These are phyloP conservation scores for Candida tunisiensis DNA, from an alignment of 1,139 yeast species.

Conservation along the genomic window DNA sequence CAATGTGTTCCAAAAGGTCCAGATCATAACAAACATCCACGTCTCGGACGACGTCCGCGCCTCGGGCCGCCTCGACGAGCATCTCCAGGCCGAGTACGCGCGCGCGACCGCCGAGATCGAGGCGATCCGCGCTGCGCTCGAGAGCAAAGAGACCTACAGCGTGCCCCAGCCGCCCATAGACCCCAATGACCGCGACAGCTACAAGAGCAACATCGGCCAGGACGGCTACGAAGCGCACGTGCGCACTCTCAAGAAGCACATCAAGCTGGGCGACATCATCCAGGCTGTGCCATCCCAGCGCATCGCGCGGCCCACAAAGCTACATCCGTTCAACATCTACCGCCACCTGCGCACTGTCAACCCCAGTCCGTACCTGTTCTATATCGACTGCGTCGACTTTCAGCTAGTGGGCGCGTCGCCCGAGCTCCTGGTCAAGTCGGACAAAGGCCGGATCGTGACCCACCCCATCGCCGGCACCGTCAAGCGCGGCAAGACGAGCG, in stretches of 20 bases:
- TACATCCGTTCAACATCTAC: constrained; percentile 93
- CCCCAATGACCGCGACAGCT: constrained; percentile 34
- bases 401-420: constrained; percentile 97
- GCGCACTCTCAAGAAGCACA: constrained; percentile 54
- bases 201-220: constrained; percentile 81
- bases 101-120: constrained; percentile 41
- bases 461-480: constrained; percentile 98
- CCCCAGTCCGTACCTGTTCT: constrained; percentile 93
- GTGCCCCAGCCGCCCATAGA: constrained; percentile 65
- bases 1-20: constrained; percentile 84
- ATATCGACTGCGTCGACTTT: constrained; percentile 79
- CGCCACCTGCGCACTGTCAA: constrained; percentile 89
- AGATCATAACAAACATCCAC: constrained; percentile 66
- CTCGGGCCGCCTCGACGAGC: constrained; percentile 10
- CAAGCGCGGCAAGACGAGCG: constrained; percentile 72
- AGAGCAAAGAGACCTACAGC: constrained; percentile 27
- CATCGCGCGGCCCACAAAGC: constrained; percentile 82
- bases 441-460: constrained; percentile 63
- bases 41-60: constrained; percentile 25
- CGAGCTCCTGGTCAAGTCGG: constrained; percentile 76
- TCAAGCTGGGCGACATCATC: constrained; percentile 79
- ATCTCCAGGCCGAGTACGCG: constrained; percentile 32
- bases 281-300: constrained; percentile 98
- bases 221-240: constrained; percentile 85
- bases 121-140: constrained; percentile 35